A percentile compares a stretch with the other conserved stretches of the same genome.
These are phyloP conservation scores for Citrus reticulata DNA, from an alignment of 345 rosid genomes.

Conservation along the genomic window DNA sequence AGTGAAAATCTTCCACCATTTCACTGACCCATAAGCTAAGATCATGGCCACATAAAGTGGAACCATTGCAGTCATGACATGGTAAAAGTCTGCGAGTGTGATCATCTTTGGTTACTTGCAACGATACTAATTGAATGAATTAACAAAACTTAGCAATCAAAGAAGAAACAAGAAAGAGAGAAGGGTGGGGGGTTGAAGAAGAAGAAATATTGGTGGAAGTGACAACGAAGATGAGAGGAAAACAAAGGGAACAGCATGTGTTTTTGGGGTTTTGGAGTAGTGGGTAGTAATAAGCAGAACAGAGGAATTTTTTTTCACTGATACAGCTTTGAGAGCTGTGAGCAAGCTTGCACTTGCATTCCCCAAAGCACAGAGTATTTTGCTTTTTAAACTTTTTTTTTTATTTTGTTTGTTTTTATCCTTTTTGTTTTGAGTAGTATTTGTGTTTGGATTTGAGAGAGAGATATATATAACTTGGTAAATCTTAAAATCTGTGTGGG, in stretches of 20 bases:
- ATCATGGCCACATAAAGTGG: slow-evolving; percentile 98
- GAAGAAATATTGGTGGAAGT: slow-evolving; percentile 4
- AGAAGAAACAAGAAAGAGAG: neutral
- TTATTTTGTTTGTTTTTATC: slow-evolving; percentile 10
- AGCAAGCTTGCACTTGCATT: slow-evolving; percentile 53
- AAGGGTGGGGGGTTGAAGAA: neutral
- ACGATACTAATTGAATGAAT: neutral
- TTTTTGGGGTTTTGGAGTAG: slow-evolving; percentile 33
- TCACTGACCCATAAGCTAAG: slow-evolving; percentile 92
- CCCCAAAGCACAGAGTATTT: slow-evolving; percentile 37
- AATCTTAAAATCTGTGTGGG: neutral
- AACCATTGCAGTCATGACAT: slow-evolving; percentile 98
- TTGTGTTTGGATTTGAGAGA: slow-evolving; percentile 21
- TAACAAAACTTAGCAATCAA: neutral
- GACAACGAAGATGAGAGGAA: slow-evolving; percentile 22
- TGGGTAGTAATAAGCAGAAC: slow-evolving; percentile 30
- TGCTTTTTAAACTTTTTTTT: slow-evolving; percentile 9
- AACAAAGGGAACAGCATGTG: slow-evolving; percentile 33
- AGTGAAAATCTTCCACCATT: slow-evolving; percentile 98
- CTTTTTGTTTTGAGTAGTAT: slow-evolving; percentile 28
- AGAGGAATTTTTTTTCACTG: slow-evolving; percentile 24
- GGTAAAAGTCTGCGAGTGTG: slow-evolving; percentile 70
- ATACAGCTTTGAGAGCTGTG: slow-evolving; percentile 49
- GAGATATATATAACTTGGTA: neutral
- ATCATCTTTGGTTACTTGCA: slow-evolving; percentile 49